Evolutionary conservation across 371 early-diverging fungal species (phyloP).

Genomic region (Rhizomucor pusillus): DNA sequence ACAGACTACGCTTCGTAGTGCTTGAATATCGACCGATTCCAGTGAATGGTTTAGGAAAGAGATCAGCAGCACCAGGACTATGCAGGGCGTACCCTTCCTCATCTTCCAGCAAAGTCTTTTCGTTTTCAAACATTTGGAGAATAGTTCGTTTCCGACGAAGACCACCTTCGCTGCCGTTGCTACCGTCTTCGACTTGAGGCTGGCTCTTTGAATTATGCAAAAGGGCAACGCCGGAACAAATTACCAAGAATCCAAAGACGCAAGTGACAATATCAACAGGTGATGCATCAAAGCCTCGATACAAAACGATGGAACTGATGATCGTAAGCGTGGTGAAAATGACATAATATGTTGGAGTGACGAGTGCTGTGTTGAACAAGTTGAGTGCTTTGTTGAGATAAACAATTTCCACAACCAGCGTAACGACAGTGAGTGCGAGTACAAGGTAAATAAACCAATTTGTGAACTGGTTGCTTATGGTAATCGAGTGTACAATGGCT

Average conservation of each 20-base stretch:
- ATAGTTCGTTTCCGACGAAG: slow-evolving; percentile 15
- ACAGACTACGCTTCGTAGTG: slow-evolving; percentile 19
- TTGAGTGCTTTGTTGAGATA: slow-evolving; percentile 97
- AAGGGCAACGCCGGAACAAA: slow-evolving; percentile 59
- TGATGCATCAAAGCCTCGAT: slow-evolving; percentile 82
- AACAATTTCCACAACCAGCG: slow-evolving; percentile 86
- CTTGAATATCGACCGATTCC: slow-evolving; percentile 30
- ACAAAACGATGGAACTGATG: slow-evolving; percentile 83
- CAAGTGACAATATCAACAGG: slow-evolving; percentile 79
- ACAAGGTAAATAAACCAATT: slow-evolving; percentile 88
- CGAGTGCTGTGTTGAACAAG: slow-evolving; percentile 87
- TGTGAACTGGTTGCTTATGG: slow-evolving; percentile 83
- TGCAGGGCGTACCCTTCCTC: slow-evolving; percentile 12
- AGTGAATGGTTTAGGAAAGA: slow-evolving; percentile 33
- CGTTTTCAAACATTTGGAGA: slow-evolving; percentile 27
- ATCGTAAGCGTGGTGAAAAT: slow-evolving; percentile 93
- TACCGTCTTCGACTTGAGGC: slow-evolving; percentile 24
- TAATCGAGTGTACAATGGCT: slow-evolving; percentile 85
- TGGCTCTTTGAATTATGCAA: slow-evolving; percentile 31
- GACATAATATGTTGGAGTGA: slow-evolving; percentile 93
- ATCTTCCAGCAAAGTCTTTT: slow-evolving; percentile 18
- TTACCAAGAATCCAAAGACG: slow-evolving; percentile 87
- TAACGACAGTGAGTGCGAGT: slow-evolving; percentile 67
- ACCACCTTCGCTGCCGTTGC: slow-evolving; percentile 6
- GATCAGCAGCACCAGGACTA: slow-evolving; percentile 29